Evolutionary conservation across 768 basidiomycete species (phyloP).

Genomic region (Termitomyces titanicus): DNA sequence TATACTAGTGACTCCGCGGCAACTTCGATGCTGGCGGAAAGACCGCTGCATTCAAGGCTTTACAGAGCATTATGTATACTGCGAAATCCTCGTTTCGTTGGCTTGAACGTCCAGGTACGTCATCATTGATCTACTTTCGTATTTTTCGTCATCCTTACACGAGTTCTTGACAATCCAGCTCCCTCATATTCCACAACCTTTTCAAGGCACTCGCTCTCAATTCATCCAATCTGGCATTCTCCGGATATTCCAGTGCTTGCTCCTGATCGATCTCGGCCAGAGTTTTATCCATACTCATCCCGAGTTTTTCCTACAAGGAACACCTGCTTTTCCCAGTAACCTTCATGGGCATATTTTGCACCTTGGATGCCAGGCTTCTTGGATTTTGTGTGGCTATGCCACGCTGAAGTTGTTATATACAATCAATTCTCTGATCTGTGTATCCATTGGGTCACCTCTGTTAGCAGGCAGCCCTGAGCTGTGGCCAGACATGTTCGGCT

Average conservation of each 20-base stretch:
- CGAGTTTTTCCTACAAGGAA: conserved; percentile 1
- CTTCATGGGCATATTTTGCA: background rate
- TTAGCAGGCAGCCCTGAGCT: background rate
- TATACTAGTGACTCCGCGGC: background rate
- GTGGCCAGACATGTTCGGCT: conserved; percentile 1
- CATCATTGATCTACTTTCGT: background rate
- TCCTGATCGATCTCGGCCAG: background rate
- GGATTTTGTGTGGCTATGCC: background rate
- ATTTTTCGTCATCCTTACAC: background rate
- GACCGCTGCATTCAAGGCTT: background rate
- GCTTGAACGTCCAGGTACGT: conserved; percentile 2
- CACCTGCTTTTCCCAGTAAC: background rate
- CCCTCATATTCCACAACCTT: background rate
- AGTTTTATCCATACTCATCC: conserved; percentile 3
- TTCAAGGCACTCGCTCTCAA: background rate
- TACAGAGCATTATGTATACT: conserved; percentile 1
- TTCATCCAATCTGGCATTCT: background rate
- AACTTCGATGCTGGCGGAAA: background rate
- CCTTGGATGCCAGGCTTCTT: background rate
- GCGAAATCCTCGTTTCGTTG: background rate
- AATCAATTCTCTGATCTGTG: background rate
- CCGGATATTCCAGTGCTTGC: background rate
- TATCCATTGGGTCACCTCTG: background rate
- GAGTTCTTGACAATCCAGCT: background rate
- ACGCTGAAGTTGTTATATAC: background rate